phyloP scores from a whole-genome alignment of 2,329 filamentous ascomycete species.

The Clonostachys solani region DNA sequence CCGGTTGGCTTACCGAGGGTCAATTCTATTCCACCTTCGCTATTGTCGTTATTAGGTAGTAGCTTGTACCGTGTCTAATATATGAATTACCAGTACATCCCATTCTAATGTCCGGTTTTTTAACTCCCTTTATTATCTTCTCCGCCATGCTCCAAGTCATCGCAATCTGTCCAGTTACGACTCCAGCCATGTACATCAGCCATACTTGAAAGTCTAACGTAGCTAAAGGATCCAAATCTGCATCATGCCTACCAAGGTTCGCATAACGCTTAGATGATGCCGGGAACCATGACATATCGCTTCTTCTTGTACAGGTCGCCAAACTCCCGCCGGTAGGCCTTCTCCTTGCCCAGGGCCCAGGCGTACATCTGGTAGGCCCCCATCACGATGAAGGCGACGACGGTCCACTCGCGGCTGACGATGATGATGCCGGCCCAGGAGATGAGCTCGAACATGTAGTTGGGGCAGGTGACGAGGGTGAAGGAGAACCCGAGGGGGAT shows the following conservation, averaged over 20 bases:
- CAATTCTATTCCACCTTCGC: too few species aligned
- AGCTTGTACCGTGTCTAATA: too few species aligned
- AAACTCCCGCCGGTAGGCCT: constrained; percentile 84
- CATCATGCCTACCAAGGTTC: not conserved
- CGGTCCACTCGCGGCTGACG: constrained; percentile 74
- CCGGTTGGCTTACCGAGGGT: too few species aligned
- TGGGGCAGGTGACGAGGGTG: constrained; percentile 84
- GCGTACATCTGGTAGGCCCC: constrained; percentile 75
- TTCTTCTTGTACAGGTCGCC: constrained; percentile 95
- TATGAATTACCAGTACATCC: too few species aligned
- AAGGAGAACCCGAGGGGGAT: constrained; percentile 88
- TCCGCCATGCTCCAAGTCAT: too few species aligned
- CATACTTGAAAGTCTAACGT: not conserved
- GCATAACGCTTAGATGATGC: constrained; percentile 53
- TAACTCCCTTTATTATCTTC: too few species aligned
- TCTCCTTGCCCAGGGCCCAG: constrained; percentile 93
- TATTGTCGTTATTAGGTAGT: too few species aligned
- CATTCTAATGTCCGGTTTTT: too few species aligned
- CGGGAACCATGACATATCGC: constrained; percentile 77
- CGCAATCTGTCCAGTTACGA: too few species aligned
- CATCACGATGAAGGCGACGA: constrained; percentile 70
- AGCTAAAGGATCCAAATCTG: not conserved
- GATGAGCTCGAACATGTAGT: constrained; percentile 91
- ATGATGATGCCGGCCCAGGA: constrained; percentile 83
- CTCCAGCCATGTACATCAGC: too few species aligned